Base-by-base conservation (phyloP, 805 yeast genomes). In the Metschnikowia baotianmanensis region DNA sequence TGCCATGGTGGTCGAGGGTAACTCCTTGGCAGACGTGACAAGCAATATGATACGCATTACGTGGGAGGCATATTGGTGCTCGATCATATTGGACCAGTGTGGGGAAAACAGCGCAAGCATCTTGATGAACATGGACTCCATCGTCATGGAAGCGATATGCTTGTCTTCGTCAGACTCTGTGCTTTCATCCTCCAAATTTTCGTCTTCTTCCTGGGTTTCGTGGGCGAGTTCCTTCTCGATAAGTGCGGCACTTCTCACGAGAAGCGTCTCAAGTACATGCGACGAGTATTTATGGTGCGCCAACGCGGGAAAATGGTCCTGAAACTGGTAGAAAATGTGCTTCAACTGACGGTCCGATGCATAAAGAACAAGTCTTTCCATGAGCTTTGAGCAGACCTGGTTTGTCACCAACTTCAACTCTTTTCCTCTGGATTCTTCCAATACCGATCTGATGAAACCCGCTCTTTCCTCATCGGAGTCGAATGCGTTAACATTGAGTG, bases 391-490 rank as follows among this genome's bases (percentile, higher is more conserved):
- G 61, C 97, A 89, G 42, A 91, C 88, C 57, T 90, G 97, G 57
- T 91, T 90, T 2, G 96, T 91, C 4, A 86, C 96, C 29, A 91
- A 71, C 62, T 93, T 91, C 51, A 93, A 69, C 62, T 91, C 98
- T 54, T 90, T 89, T 2, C 96, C 96, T 34, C 75, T 72, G 17
- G 89, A 77, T 66, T 93, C 99, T 49, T 83, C 91, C 50, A 90
- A 72, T 1, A 91, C 86, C 52, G 93, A 82, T 3, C 74, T 62
- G 22, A 87, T 80, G 55, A 91, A 89, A 1, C 83, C 82, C 6
- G 60, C 62, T 51, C 82, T 76, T 48, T 90, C 97, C 40, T 86
- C 96, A 4, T 76, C 71, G 13, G 71, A 65, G 15, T 77, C 86
- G 56, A 91, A 87, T 0, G 93, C 83, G 62, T 89, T 80, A 29